These are phyloP conservation scores for Brassica juncea DNA, from an alignment of 345 rosid genomes.

Conservation along the genomic window DNA sequence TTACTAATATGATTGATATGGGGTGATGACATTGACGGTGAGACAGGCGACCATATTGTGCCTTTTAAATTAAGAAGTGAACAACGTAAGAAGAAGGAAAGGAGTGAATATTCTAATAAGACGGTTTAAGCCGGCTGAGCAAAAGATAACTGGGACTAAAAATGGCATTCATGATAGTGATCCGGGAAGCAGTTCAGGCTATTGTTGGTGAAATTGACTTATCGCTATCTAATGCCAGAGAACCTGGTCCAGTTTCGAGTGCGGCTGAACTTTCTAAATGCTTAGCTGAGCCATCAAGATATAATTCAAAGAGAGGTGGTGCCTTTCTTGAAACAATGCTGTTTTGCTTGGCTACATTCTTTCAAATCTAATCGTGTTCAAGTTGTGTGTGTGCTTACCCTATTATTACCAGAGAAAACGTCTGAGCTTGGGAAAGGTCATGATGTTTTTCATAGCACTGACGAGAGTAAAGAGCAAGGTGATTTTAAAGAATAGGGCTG, in stretches of 20 bases:
- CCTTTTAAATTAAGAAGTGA: no score
- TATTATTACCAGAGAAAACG: conserved; percentile 47
- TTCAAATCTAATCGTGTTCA: conserved; percentile 33
- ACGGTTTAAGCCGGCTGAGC: no score
- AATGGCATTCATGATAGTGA: conserved; percentile 38
- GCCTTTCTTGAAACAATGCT: conserved; percentile 38
- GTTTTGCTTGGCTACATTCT: conserved; percentile 31
- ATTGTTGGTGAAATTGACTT: conserved; percentile 46
- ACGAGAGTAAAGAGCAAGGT: conserved; percentile 63
- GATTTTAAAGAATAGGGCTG: conserved; percentile 83
- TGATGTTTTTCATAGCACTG: conserved; percentile 53
- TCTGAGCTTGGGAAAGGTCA: conserved; percentile 54
- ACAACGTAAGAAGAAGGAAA: no score
- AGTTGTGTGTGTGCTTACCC: conserved; percentile 24
- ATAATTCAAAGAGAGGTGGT: conserved; percentile 54
- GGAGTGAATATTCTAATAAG: no score
- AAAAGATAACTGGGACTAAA: conserved; percentile 35
- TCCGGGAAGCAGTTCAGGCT: conserved; percentile 19
- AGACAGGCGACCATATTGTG: no score
- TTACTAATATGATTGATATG: no score
- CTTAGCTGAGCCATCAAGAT: conserved; percentile 49
- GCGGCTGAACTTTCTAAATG: conserved; percentile 51
- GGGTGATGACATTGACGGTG: no score
- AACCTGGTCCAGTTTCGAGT: conserved; percentile 49
- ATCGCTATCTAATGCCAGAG: conserved; percentile 48